Conservation (phyloP, 805 yeast species). For the Ascoidea tarda region DNA sequence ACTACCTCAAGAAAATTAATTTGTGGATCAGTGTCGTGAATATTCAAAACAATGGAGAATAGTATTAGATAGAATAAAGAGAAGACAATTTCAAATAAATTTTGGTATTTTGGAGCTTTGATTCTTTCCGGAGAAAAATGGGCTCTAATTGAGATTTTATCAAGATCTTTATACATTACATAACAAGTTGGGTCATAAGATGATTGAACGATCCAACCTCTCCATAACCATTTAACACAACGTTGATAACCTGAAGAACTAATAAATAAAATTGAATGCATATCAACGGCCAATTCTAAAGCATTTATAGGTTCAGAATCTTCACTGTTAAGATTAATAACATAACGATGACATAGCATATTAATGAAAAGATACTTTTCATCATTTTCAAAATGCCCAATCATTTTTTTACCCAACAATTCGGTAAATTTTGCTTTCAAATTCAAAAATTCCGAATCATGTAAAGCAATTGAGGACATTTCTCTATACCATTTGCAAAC, state of each 20-base stretch:
- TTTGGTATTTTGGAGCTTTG: slow-evolving; percentile 77
- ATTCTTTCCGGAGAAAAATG: slow-evolving; percentile 79
- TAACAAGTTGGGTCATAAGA: slow-evolving; percentile 56
- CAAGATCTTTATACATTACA: slow-evolving; percentile 45
- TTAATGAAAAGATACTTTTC: slow-evolving; percentile 57
- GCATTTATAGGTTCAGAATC: slow-evolving; percentile 61
- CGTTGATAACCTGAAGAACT: slow-evolving; percentile 75
- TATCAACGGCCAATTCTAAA: slow-evolving; percentile 73
- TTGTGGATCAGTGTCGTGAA: slow-evolving; percentile 9
- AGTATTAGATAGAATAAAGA: slow-evolving; percentile 48
- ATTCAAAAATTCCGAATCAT: slow-evolving; percentile 49
- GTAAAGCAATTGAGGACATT: slow-evolving; percentile 42
- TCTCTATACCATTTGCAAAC: slow-evolving; percentile 71
- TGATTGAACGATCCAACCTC: slow-evolving; percentile 83
- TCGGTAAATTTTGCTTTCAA: slow-evolving; percentile 62
- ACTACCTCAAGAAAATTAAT: slow-evolving; percentile 35
- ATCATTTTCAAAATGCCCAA: slow-evolving; percentile 36
- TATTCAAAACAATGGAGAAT: slow-evolving; percentile 37
- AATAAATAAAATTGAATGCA: slow-evolving; percentile 66
- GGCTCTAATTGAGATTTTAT: slow-evolving; percentile 33
- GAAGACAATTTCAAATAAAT: slow-evolving; percentile 51
- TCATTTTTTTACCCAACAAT: slow-evolving; percentile 51
- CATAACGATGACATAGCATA: slow-evolving; percentile 64
- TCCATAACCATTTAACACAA: slow-evolving; percentile 82
- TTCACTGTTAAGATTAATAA: slow-evolving; percentile 44